Evolutionary conservation across 805 yeast species (phyloP).

Genomic region (Zygosaccharomyces bisporus): DNA sequence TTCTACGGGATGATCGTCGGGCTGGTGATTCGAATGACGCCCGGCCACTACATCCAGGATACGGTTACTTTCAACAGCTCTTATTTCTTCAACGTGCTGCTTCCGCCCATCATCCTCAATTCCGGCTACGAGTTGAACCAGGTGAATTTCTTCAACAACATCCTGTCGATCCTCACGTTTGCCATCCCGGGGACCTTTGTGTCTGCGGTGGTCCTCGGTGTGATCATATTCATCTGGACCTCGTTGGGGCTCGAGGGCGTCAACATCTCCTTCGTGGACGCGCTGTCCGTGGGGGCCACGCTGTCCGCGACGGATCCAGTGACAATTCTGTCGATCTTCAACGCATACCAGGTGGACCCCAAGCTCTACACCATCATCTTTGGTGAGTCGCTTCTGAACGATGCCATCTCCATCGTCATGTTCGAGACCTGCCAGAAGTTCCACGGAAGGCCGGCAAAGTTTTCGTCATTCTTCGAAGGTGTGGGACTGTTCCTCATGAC

Average conservation of each 20-base stretch:
- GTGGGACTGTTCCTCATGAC: constrained; percentile 89
- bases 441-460: constrained; percentile 75
- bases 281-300: constrained; percentile 95
- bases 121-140: constrained; percentile 97
- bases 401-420: constrained; percentile 98
- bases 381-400: constrained; percentile 93
- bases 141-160: constrained; percentile 88
- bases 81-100: constrained; percentile 85
- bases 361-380: constrained; percentile 94
- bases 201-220: constrained; percentile 87
- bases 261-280: constrained; percentile 90
- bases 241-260: constrained; percentile 86
- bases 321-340: constrained; percentile 91
- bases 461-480: constrained; percentile 86
- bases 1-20: constrained; percentile 98
- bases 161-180: constrained; percentile 84
- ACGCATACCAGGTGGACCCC: constrained; percentile 97
- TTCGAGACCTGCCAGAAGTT: constrained; percentile 97
- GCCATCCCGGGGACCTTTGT: constrained; percentile 97
- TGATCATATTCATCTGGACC: constrained; percentile 84
- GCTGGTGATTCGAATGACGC: constrained; percentile 78
- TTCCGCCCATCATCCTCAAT: constrained; percentile 94
- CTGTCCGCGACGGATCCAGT: constrained; percentile 98
- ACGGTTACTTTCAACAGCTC: constrained; percentile 93
- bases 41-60: constrained; percentile 96